Conservation (phyloP, 2,329 filamentous ascomycete genomes). For the Neopestalotiopsis sp. region DNA sequence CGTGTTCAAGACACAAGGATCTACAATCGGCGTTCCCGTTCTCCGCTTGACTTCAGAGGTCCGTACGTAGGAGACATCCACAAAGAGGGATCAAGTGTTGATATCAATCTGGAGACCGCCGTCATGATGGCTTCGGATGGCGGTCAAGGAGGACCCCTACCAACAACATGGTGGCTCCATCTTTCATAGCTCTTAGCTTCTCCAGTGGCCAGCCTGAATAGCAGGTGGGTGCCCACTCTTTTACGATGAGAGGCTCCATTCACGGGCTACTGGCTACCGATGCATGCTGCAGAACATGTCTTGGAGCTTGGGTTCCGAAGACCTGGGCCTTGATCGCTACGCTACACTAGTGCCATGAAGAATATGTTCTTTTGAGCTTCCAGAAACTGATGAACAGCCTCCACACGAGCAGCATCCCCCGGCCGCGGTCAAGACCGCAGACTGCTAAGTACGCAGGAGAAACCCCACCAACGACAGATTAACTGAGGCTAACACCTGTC, state of each 20-base stretch:
- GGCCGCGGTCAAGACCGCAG: conserved; percentile 10
- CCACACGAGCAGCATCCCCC: conserved; percentile 1
- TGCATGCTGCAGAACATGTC: neutral
- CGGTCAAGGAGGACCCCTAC: conserved; percentile 9
- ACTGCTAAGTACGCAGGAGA: neutral
- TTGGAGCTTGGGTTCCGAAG: neutral
- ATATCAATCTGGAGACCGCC: conserved; percentile 8
- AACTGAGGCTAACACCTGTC: neutral
- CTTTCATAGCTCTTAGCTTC: conserved; percentile 1
- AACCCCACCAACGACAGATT: conserved; percentile 3
- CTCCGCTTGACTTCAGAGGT: neutral
- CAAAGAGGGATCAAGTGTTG: neutral
- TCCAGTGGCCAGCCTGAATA: neutral
- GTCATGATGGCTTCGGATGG: neutral
- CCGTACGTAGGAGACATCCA: neutral
- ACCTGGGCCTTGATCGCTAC: conserved; percentile 5
- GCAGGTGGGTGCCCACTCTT: neutral
- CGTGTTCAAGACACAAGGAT: neutral
- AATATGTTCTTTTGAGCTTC: conserved; percentile 4
- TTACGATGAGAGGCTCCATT: neutral
- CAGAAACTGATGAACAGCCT: conserved; percentile 10
- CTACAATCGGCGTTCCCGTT: conserved; percentile 10
- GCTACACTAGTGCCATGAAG: neutral
- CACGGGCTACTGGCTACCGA: neutral
- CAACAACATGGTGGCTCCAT: neutral